Evolutionary conservation across 106 monocot species (phyloP).

Genomic region (Dioscorea dumetorum): DNA sequence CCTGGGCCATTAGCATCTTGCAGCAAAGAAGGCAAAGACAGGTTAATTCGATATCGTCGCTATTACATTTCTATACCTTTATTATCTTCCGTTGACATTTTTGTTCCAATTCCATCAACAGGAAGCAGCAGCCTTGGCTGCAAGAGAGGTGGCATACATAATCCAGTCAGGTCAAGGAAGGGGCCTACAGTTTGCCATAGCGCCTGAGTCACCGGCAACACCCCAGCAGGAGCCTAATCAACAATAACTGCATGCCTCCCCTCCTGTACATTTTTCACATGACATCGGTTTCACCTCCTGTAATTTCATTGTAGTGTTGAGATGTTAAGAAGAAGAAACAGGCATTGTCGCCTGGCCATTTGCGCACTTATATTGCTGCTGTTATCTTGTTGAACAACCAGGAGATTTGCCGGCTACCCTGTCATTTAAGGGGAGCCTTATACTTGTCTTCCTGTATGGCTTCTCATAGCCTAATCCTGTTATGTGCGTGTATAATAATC

Average conservation of each 20-base stretch:
- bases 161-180: constrained; percentile 63
- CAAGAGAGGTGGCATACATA: constrained; percentile 76
- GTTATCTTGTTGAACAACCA: too few species aligned
- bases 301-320: too few species aligned
- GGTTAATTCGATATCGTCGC: constrained; percentile 21
- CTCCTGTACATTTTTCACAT: too few species aligned
- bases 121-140: constrained; percentile 77
- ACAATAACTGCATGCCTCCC: not conserved
- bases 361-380: too few species aligned
- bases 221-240: constrained; percentile 70
- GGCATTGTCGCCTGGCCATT: too few species aligned
- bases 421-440: too few species aligned
- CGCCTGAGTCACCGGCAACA: constrained; percentile 67
- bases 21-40: constrained; percentile 63
- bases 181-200: constrained; percentile 77
- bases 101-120: constrained; percentile 9
- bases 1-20: constrained; percentile 74
- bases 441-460: too few species aligned
- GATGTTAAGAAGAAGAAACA: too few species aligned
- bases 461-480: too few species aligned
- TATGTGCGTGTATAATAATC: too few species aligned
- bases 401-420: too few species aligned
- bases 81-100: not conserved
- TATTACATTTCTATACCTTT: not conserved
- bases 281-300: too few species aligned